Evolutionary conservation across 1,284 basidiomycete species (phyloP).

Genomic region (Ustilago bromivora): DNA sequence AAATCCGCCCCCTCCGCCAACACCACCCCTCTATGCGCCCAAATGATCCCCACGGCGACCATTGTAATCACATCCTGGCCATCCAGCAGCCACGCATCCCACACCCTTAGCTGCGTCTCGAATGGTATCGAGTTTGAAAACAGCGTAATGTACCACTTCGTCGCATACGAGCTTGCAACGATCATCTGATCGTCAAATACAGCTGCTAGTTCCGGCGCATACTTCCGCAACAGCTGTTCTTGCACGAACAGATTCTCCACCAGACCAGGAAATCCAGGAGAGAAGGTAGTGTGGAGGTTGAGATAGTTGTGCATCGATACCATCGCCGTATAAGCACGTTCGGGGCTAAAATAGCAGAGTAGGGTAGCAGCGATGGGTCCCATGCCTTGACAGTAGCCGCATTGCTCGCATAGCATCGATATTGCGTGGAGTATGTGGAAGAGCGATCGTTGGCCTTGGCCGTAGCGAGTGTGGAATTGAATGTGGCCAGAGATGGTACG

Average conservation of each 20-base stretch:
- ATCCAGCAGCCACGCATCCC: conserved; percentile 92
- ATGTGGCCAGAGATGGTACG: conserved; percentile 95
- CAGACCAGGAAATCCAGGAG: conserved; percentile 94
- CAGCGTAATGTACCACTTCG: conserved; percentile 99
- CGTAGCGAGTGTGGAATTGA: conserved; percentile 94
- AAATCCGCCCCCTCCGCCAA: conserved; percentile 40
- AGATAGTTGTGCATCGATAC: conserved; percentile 81
- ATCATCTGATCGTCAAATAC: conserved; percentile 83
- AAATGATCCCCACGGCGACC: conserved; percentile 86
- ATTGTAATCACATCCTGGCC: conserved; percentile 89
- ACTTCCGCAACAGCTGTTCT: conserved; percentile 82
- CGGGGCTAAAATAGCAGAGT: conserved; percentile 81
- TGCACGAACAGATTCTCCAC: conserved; percentile 94
- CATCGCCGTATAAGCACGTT: conserved; percentile 83
- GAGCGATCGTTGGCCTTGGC: conserved; percentile 75
- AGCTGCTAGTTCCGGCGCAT: conserved; percentile 88
- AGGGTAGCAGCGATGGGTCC: conserved; percentile 95
- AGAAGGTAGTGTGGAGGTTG: conserved; percentile 87
- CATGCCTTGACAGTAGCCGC: conserved; percentile 99
- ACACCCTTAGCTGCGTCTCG: conserved; percentile 90
- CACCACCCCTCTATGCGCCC: conserved; percentile 76
- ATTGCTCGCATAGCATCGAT: conserved; percentile 83
- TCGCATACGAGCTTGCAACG: conserved; percentile 92
- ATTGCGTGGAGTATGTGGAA: conserved; percentile 95
- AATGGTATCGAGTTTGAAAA: conserved; percentile 92